Conservation (phyloP, 148 eudicot species). For the Silene latifolia region DNA sequence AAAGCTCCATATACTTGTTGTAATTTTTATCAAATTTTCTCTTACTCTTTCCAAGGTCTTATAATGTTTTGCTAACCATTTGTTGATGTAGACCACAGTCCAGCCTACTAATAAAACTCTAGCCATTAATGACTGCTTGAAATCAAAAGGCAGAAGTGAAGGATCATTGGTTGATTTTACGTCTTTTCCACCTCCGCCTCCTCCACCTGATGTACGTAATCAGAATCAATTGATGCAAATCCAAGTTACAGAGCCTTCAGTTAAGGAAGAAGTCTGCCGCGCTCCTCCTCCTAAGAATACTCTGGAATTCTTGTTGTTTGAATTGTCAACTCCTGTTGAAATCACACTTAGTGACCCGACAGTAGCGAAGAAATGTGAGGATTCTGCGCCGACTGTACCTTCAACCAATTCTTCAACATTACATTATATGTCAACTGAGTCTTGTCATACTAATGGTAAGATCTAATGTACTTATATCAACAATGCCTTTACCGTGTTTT, state of each 20-base stretch:
- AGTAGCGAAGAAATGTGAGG: constrained; percentile 6
- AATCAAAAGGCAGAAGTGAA: constrained; percentile 27
- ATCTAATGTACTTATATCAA: not conserved
- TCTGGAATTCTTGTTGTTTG: constrained; percentile 52
- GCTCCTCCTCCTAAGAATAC: constrained; percentile 36
- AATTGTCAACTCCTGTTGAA: constrained; percentile 37
- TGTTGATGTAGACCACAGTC: constrained; percentile 33
- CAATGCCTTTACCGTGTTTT: not conserved
- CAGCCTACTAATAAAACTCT: constrained; percentile 21
- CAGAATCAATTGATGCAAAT: constrained; percentile 26
- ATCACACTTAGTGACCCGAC: constrained; percentile 17
- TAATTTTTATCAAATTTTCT: not conserved
- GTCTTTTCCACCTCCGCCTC: constrained; percentile 33
- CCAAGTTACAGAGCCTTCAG: constrained; percentile 21
- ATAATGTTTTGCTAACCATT: not conserved
- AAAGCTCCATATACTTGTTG: no score
- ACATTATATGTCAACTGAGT: constrained; percentile 3
- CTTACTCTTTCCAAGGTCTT: not conserved
- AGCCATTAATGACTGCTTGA: constrained; percentile 21
- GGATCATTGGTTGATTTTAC: constrained; percentile 47
- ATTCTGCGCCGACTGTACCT: constrained; percentile 23
- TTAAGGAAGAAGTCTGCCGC: constrained; percentile 11
- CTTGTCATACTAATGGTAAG: constrained; percentile 10
- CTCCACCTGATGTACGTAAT: constrained; percentile 25
- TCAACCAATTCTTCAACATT: constrained; percentile 6